Evolutionary conservation across 108 stramenopile genomes (phyloP), one percentile per base, ranked within the genome.

Genomic region (Parmales sp.): DNA sequence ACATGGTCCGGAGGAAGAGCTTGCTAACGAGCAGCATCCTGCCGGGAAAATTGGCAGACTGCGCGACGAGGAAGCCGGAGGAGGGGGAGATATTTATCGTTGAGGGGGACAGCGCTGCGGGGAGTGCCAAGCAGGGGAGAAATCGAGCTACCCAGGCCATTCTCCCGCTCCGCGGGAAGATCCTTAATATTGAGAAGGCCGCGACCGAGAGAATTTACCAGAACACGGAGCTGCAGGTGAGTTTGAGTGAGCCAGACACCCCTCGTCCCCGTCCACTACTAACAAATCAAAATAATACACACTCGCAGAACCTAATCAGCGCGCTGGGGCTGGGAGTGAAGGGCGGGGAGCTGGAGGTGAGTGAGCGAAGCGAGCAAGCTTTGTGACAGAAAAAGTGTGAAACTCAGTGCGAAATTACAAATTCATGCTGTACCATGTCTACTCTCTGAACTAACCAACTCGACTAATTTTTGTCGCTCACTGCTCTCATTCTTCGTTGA

Each of bases 1-100:
- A 96, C 54, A 80, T 94, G 78, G 95, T 96, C 22, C 80, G 95
- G 28, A 76, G 90, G 22, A 94, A 96, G 79, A 89, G 88, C 0
- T 50, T 96, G 69, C 76, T 96, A 46, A 83, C 84, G 29, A 88
- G 87, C 39, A 91, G 92, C 7, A 84, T 96, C 19, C 67, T 90
- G n/a, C 91, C 91, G 31, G 95, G 95, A 20, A 96, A 96, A 70
- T 70, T 96, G 45, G 86, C 93, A 5, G 95, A 96, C 77, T 96
- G 93, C 72, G 83, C 88, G 28, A 76, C 79, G 25, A 69, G 86
- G 22, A 85, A 90, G 38, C 77, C 88, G 34, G 44, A 66, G 28
- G 87, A 91, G 75, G 85, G 86, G 28, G 95, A 96, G 78, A 80
- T 96, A 54, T 96, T 94, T 67, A 87, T 96, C 72, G 95, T 96